A percentile compares a stretch with the other conserved stretches of the same genome.
These are phyloP conservation scores for Phlyctochytrium planicorne DNA, from an alignment of 192 early-diverging fungal species.

Conservation along the genomic window DNA sequence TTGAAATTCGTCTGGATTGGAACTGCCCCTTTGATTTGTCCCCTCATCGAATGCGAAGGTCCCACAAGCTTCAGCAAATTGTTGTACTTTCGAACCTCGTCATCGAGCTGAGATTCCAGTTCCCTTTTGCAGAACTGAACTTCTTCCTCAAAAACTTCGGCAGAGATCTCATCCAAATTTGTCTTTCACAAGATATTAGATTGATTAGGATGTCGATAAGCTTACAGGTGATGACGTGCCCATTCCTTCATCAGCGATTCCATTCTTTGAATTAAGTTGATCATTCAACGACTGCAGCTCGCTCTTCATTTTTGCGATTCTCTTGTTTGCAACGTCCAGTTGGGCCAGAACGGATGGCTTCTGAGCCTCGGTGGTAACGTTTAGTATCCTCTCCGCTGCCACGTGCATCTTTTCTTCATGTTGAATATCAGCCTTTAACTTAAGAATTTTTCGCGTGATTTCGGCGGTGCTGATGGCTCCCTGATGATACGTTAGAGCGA, in stretches of 20 bases:
- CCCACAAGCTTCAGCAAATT: slow-evolving; percentile 33
- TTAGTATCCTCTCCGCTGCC: slow-evolving; percentile 44
- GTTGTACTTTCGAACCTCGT: slow-evolving; percentile 38
- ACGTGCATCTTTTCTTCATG: slow-evolving; percentile 48
- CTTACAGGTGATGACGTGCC: neutral
- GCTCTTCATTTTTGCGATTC: slow-evolving; percentile 21
- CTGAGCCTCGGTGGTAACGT: slow-evolving; percentile 34
- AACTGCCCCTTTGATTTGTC: slow-evolving; percentile 1
- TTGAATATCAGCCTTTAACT: slow-evolving; percentile 39
- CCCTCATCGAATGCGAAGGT: neutral
- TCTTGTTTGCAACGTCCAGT: slow-evolving; percentile 32
- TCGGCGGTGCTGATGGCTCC: slow-evolving; percentile 3
- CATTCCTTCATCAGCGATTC: neutral
- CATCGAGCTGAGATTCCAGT: slow-evolving; percentile 42
- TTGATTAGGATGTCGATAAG: neutral
- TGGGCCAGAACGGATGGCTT: slow-evolving; percentile 29
- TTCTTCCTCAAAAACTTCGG: slow-evolving; percentile 32
- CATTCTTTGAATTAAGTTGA: neutral
- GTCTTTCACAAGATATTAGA: neutral
- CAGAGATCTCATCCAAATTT: slow-evolving; percentile 10
- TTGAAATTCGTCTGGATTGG: slow-evolving; percentile 14
- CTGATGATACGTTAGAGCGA: neutral
- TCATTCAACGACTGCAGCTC: slow-evolving; percentile 33
- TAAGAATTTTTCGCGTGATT: slow-evolving; percentile 27
- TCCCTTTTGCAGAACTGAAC: slow-evolving; percentile 18